Evolutionary conservation across 306 rosid genomes (phyloP), one percentile per base, ranked within the genome.

Genomic region (Rosa persica): DNA sequence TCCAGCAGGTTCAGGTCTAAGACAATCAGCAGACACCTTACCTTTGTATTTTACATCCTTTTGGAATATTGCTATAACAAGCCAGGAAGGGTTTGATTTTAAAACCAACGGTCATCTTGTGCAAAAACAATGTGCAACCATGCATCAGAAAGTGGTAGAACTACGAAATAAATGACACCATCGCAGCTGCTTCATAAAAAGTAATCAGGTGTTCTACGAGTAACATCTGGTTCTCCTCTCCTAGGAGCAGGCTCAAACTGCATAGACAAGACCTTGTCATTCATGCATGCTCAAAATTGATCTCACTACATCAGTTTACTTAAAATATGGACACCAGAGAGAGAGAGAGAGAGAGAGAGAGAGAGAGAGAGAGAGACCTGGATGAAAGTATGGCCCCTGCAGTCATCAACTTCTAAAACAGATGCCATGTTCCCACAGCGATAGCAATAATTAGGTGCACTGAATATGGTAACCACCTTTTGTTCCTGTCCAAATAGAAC

Each of bases 371-470:
- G 30, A 55, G 27, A 57, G 30, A 95, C 99, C 99, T 96, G 99
- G 79, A 96, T 93, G 86, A 96, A 96, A 68, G 97, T 93, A 87
- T 96, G 99, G 79, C 86, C 86, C 85, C 82, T 85, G 96, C 96
- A 89, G 90, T 96, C 99, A 74, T 96, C 99, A 22, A 96, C 99
- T 86, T 96, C 99, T 85, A 96, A 88, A 79, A 96, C 93, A 66
- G 99, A 96, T 76, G 99, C 99, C 98, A 96, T 96, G 92, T 96
- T 96, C 77, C 99, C 99, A 78, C 99, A 96, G 71, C 99, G 96
- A 80, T 96, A 96, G 81, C 99, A 96, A 79, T 96, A 96, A 86
- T 96, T 96, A 27, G 99, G 99, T 49, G 99, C 99, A 74, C 99
- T 96, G 76, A 96, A 96, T 78, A 96, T 96, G 67, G 99, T 93